Evolutionary conservation across 176 grass and related monocot genomes (phyloP).

Genomic region (Thinopyrum elongatum): DNA sequence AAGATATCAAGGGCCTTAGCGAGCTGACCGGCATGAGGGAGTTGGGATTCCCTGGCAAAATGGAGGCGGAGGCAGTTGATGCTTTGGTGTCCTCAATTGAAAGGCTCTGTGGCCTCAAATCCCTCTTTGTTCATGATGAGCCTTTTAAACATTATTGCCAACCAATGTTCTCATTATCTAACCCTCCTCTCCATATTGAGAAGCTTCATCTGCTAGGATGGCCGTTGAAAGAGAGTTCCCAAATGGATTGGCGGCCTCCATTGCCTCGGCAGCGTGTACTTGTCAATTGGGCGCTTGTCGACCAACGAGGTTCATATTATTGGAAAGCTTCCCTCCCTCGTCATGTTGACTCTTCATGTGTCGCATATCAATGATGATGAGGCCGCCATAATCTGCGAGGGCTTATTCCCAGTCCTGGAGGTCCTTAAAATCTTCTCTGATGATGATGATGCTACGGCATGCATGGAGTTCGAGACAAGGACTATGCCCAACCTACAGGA

Average conservation of each 20-base stretch:
- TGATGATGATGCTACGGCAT: too few species aligned
- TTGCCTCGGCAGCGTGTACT: background rate
- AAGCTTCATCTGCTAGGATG: background rate
- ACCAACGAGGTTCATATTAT: background rate
- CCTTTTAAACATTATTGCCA: background rate
- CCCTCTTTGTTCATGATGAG: rapidly evolving
- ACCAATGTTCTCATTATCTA: background rate
- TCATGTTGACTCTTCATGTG: too few species aligned
- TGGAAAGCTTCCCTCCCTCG: background rate
- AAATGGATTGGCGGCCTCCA: background rate
- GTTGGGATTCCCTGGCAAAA: rapidly evolving
- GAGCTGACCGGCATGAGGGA: background rate
- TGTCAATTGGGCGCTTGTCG: background rate
- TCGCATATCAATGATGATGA: too few species aligned
- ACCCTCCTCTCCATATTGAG: background rate
- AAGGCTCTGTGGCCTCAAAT: background rate
- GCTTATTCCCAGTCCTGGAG: too few species aligned
- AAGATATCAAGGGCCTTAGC: background rate
- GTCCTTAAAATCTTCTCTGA: too few species aligned
- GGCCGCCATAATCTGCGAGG: too few species aligned
- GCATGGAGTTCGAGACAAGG: too few species aligned
- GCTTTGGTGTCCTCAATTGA: background rate
- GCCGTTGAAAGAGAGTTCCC: background rate
- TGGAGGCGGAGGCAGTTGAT: background rate
- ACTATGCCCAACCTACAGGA: background rate